Conservation (phyloP, 2,329 filamentous ascomycete genomes). For the Beauveria brongniartii region DNA sequence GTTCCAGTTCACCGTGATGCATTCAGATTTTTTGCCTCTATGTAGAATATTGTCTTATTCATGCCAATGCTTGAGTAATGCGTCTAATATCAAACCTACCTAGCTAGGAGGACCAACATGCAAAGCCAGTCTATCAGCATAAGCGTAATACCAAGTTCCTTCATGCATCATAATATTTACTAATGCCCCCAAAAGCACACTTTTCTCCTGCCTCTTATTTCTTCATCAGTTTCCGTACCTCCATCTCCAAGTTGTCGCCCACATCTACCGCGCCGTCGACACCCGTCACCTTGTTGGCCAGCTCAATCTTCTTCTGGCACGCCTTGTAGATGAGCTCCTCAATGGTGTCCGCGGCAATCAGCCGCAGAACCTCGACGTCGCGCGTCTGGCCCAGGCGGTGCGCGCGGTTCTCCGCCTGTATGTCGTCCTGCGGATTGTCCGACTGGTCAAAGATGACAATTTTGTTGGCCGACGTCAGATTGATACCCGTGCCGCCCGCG, state of each 20-base stretch:
- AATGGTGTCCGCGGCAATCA: conserved; percentile 75
- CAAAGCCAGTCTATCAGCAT: neutral
- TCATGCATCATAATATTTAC: neutral
- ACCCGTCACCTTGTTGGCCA: conserved; percentile 58
- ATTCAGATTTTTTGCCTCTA: no score
- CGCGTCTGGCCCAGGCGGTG: conserved; percentile 88
- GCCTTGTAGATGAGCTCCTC: conserved; percentile 91
- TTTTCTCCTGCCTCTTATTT: conserved; percentile 15
- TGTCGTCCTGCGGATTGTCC: conserved; percentile 97
- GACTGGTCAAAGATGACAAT: conserved; percentile 94
- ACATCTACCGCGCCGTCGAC: conserved; percentile 22
- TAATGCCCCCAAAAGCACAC: neutral
- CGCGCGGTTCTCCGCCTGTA: conserved; percentile 96
- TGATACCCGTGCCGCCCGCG: conserved; percentile 94
- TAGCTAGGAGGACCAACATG: neutral
- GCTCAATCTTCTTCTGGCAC: conserved; percentile 84
- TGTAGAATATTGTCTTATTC: neutral
- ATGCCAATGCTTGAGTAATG: neutral
- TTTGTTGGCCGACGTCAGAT: conserved; percentile 91
- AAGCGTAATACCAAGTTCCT: neutral
- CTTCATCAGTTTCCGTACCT: conserved; percentile 36
- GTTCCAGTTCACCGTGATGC: no score
- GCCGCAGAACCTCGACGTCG: conserved; percentile 80
- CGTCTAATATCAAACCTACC: neutral
- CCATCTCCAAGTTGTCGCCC: conserved; percentile 32